Percentiles rank a stretch among this genome's conserved stretches.
phyloP scores from a whole-genome alignment of 1,139 yeast species.

The Zhuliangozyma parablackwelliae region DNA sequence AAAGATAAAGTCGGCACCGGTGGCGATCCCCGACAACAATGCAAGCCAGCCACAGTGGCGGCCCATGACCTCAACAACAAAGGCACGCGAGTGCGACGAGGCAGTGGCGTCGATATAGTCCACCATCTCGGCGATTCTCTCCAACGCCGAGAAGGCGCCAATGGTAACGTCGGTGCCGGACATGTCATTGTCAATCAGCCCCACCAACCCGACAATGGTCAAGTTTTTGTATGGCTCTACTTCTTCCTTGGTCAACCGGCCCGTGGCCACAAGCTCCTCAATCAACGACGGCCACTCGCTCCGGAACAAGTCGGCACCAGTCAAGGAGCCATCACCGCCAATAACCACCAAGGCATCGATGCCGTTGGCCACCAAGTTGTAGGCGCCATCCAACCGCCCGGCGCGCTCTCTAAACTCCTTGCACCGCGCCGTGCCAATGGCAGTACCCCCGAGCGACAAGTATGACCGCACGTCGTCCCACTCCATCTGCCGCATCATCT shows the following conservation, averaged over 20 bases:
- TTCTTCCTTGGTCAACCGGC: constrained; percentile 54
- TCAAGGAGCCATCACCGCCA: constrained; percentile 97
- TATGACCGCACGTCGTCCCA: constrained; percentile 96
- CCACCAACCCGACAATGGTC: constrained; percentile 92
- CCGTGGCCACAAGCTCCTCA: constrained; percentile 56
- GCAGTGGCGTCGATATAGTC: constrained; percentile 98
- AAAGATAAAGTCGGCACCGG: constrained; percentile 91
- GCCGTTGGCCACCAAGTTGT: constrained; percentile 80
- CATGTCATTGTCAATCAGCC: constrained; percentile 97
- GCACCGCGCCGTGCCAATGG: constrained; percentile 95
- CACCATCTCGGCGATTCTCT: constrained; percentile 87
- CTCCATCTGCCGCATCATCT: constrained; percentile 65
- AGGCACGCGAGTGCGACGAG: constrained; percentile 93
- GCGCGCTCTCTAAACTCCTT: constrained; percentile 75
- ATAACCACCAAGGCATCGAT: constrained; percentile 96
- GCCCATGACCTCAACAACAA: constrained; percentile 98
- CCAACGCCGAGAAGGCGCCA: constrained; percentile 92
- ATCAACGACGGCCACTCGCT: constrained; percentile 89
- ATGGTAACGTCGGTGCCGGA: constrained; percentile 93
- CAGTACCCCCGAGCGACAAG: constrained; percentile 89
- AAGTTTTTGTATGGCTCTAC: constrained; percentile 61
- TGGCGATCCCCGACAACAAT: constrained; percentile 90
- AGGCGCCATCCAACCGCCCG: constrained; percentile 80
- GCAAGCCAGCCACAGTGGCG: constrained; percentile 99
- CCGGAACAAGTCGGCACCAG: constrained; percentile 95